Conservation (phyloP, 805 yeast species). For the Candida broadrunensis region DNA sequence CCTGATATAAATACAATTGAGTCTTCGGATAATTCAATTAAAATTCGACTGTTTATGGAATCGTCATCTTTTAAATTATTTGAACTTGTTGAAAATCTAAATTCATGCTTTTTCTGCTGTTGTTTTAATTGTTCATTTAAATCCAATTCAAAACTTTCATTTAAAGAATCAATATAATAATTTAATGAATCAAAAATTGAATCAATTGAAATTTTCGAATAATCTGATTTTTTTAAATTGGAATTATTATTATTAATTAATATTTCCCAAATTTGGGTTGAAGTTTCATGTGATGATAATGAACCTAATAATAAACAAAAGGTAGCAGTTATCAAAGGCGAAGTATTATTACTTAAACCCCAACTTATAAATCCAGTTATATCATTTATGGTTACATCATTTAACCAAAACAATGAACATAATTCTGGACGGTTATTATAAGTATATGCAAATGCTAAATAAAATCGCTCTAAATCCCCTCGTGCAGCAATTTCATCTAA, state of each 20-base stretch:
- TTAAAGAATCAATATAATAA: constrained; percentile 49
- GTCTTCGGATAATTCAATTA: constrained; percentile 71
- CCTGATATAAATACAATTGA: constrained; percentile 73
- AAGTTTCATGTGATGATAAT: constrained; percentile 56
- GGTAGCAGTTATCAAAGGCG: constrained; percentile 78
- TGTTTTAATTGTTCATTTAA: constrained; percentile 23
- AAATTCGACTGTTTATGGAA: constrained; percentile 28
- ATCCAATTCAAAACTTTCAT: constrained; percentile 35
- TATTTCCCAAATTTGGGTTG: constrained; percentile 37
- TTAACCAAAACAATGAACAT: constrained; percentile 60
- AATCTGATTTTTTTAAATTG: constrained; percentile 33
- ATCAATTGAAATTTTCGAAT: constrained; percentile 52
- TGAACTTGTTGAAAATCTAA: constrained; percentile 17
- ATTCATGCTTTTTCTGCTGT: constrained; percentile 34
- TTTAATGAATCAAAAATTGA: constrained; percentile 51
- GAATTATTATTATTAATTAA: constrained; percentile 26
- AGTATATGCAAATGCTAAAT: constrained; percentile 67
- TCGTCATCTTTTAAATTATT: constrained; percentile 16
- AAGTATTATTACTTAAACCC: constrained; percentile 77
- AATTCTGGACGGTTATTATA: constrained; percentile 61
- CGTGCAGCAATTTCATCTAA: constrained; percentile 65
- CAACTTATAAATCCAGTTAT: constrained; percentile 81
- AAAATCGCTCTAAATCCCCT: constrained; percentile 87
- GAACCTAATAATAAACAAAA: constrained; percentile 78
- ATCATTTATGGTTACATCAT: constrained; percentile 39